Evolutionary conservation across 129 eudicot species (phyloP), one percentile per base, ranked within the genome.

Genomic region (Flaveria ramosissima): DNA sequence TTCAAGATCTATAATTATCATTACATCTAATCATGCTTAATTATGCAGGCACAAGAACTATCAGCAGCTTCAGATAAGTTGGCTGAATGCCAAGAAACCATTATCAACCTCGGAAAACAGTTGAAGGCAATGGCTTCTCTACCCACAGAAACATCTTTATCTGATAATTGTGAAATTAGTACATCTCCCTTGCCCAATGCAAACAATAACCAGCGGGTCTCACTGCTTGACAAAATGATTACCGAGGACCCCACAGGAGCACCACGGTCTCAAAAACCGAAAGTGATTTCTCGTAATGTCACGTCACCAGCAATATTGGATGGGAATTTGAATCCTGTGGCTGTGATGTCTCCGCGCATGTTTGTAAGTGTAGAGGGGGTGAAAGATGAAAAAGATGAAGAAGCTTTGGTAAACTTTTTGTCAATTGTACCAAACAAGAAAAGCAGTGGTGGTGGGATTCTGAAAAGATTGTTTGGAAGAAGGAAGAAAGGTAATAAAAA

Each of bases 31-130:
- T 23, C 14, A 47, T 64, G 64, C 43, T 61, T 9, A 13, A 64
- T 17, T 53, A 66, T 77, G 78, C 91, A 90, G 96, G 92, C 75
- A 30, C 78, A 80, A 83, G 92, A 88, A 83, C 89, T 82, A 23
- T 78, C 80, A 50, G 86, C 86, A 42, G 93, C 90, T 76, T 88
- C 94, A 68, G 86, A 77, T 19, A 85, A 84, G 81, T 45, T 87
- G 70, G 90, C 87, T 2, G 86, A 92, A 81, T 92, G 93, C 55
- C 92, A 92, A 82, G 90, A 88, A 83, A 86, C 93, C 76, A 86
- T 88, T 14, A 14, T 86, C 50, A 86, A 86, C 82, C 91, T 86
- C 0, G 93, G 89, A 64, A 88, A 83, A 42, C 94, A 90, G 81
- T 78, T 92, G 27, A 90, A 88, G 78, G 86, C 86, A 52, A 77